Base-by-base conservation (phyloP, 257 asterid species). In the Przewalskia tangutica region DNA sequence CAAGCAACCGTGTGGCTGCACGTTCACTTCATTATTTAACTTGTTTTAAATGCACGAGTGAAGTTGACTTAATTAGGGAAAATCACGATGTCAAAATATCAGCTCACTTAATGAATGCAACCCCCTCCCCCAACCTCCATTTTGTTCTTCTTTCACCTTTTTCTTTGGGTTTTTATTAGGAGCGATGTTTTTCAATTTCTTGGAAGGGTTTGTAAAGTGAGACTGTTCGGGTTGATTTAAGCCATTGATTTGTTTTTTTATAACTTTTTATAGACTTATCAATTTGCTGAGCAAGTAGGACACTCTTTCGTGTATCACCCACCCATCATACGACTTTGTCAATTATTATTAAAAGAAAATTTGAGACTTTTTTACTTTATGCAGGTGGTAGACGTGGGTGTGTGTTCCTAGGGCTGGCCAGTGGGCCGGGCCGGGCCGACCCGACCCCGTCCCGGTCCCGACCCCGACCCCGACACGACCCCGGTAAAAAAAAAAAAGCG, bases 1-100 rank as follows among this genome's bases (percentile, higher is more conserved):
- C 23, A 73, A 20, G 79, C 23, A 73, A 73, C 79, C 79, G 79
- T 48, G 79, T 73, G 62, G 62, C 62, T 23, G 79, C 60, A 73
- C 60, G 60, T 50, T 50, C 79, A 20, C 60, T 48, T 4, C 44
- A 73, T 48, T 73, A 73, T 73, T 48, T 48, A 48, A 50, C 10
- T 46, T 71, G 59, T 71, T 46, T 71, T 44, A 50, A 73, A 50
- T 20, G 0, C 79, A 73, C 23, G 80, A 75, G 80, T 23, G 62
- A 75, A 50, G 62, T 75, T 75, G 80, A 75, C 80, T 13, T 75
- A 65, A 34, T 34, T 65, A 10, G 42, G n/a, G 38, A 8, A 63
- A 32, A 63, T 63, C n/a, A 2, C 27, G 36, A 11, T 63, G 44
- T 63, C 42, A 63, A 63, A 20, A 60, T 11, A 20, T 60, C 34